Base-by-base conservation (phyloP, 495 filamentous ascomycete species). In the Immersiella caudata region DNA sequence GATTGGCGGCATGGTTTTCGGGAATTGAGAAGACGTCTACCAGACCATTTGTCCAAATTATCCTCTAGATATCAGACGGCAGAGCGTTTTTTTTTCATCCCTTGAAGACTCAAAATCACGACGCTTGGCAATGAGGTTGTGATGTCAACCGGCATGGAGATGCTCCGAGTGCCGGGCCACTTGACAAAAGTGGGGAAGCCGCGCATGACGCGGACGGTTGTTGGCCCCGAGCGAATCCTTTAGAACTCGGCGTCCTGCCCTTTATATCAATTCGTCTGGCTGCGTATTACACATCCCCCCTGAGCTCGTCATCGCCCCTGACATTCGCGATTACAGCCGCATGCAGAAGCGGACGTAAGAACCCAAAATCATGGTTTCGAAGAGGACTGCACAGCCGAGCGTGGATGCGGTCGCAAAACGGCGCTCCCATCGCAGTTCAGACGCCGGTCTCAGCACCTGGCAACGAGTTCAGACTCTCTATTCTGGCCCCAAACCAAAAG, bases 371-470 rank as follows among this genome's bases (percentile, higher is more conserved):
- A 57, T 57, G 54, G 54, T 24, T 3, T 57, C 21, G 54, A 57
- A 24, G 54, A 57, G 22, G 54, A 18, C 54, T 57, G 20, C 21
- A 25, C 6, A 46, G 40, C 40, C 40, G 40, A 46, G 40, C 11
- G 40, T 46, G 40, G 40, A 46, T 5, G 40, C 5, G 16, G 11
- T 12, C 16, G 40, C 40, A 14, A 55, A n/a, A 11, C 20, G 20
- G 9, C 52, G 52, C 14, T 26, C 56, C 5, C 61, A 18, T 11
- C 61, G 61, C 18, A 20, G 61, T 33, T 54, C 61, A 22, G 68
- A 71, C 66, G 66, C 61, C 0, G 69, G 66, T 1, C 20, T 74
- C 60, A 66, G 57, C 57, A 64, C 60, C 24, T 60, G 71, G 24
- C 56, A 52, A 5, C 69, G 68, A 14, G 49, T 71, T 27, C 62